These are phyloP conservation scores for Ensete ventricosum DNA, from an alignment of 176 grass and related monocot genomes.

Conservation along the genomic window DNA sequence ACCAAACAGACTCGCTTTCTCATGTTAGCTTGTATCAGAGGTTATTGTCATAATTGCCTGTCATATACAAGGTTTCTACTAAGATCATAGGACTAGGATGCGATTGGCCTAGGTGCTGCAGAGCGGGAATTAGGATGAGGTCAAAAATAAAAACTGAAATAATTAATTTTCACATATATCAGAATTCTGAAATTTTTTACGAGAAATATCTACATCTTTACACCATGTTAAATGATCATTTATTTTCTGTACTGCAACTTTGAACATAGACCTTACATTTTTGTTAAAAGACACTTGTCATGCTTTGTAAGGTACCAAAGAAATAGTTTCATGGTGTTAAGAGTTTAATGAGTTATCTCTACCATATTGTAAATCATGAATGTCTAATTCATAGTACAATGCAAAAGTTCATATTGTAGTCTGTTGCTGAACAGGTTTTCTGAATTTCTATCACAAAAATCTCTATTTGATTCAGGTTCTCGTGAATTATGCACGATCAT, in stretches of 20 bases:
- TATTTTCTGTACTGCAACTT: no score
- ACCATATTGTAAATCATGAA: no score
- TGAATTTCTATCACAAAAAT: neutral
- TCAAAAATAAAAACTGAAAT: neutral
- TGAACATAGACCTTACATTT: no score
- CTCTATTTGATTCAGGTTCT: slow-evolving; percentile 54
- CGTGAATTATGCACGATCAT: slow-evolving; percentile 90
- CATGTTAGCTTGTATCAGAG: neutral
- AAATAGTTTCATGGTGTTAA: no score
- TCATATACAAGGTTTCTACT: neutral
- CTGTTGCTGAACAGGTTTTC: neutral
- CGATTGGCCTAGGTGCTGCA: neutral
- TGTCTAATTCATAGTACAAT: no score
- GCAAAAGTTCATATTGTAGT: neutral
- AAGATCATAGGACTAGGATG: neutral
- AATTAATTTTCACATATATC: neutral
- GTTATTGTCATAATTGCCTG: neutral
- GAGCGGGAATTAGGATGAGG: neutral
- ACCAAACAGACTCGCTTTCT: neutral
- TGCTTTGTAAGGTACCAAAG: no score
- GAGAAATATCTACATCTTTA: no score
- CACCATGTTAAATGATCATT: no score
- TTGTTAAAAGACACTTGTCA: no score
- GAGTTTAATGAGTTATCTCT: no score
- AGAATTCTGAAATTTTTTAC: no score